Conservation (phyloP, 495 filamentous ascomycete genomes). For the Penicillium alfredii region DNA sequence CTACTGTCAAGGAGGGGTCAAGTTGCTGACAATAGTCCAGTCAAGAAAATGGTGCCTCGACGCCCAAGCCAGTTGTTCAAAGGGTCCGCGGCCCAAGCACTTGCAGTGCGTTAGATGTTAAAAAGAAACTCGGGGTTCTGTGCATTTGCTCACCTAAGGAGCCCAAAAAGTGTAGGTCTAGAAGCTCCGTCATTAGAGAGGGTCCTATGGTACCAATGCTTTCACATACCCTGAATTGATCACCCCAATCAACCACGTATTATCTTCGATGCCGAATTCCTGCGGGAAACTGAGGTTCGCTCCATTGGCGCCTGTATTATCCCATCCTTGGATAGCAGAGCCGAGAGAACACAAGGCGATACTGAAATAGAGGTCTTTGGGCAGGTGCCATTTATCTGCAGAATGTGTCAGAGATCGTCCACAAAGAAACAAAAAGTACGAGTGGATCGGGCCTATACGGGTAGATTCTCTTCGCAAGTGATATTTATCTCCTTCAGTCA, state of each 20-base stretch:
- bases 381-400: conserved; percentile 56
- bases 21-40: conserved; percentile 40
- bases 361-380: conserved; percentile 55
- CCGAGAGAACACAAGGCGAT: conserved; percentile 62
- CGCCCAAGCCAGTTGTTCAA: conserved; percentile 50
- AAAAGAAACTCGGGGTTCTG: conserved; percentile 20
- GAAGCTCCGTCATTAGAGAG: background rate
- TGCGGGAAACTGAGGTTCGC: conserved; percentile 56
- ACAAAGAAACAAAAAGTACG: background rate
- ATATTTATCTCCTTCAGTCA: conserved; percentile 48
- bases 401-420: background rate
- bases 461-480: conserved; percentile 50
- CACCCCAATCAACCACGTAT: conserved; percentile 55
- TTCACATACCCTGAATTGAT: conserved; percentile 43
- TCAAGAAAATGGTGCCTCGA: conserved; percentile 53
- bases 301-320: conserved; percentile 63
- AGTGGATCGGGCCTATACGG: conserved; percentile 14
- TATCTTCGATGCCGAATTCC: conserved; percentile 50
- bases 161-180: conserved; percentile 11
- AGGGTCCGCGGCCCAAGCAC: conserved; percentile 55
- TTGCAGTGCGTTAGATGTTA: conserved; percentile 18
- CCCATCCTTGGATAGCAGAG: conserved; percentile 65
- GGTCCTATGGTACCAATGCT: background rate
- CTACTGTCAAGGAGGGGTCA: too few relatives aligned
- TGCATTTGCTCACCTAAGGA: conserved; percentile 7